These are phyloP conservation scores for Cercophora scortea DNA, from an alignment of 495 filamentous ascomycete species.

Conservation along the genomic window DNA sequence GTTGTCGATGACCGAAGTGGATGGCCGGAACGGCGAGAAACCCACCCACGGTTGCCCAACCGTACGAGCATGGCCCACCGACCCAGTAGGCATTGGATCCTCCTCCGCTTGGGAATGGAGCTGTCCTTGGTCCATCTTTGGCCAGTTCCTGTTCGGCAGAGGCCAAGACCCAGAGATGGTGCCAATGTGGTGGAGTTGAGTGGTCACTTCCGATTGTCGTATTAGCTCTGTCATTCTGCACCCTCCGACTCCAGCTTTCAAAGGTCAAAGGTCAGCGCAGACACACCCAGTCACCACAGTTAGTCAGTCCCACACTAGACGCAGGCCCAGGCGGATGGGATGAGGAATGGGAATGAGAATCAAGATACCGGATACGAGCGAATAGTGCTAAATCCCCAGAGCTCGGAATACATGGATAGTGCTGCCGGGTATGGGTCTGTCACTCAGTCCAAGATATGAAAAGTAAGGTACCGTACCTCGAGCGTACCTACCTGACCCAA, in stretches of 20 bases:
- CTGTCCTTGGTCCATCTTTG: neutral
- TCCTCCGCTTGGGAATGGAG: neutral
- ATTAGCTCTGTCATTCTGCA: neutral
- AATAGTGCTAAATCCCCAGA: neutral
- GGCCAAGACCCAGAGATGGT: neutral
- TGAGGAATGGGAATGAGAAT: neutral
- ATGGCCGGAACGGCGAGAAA: neutral
- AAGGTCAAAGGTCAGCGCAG: too few relatives aligned
- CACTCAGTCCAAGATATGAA: too few relatives aligned
- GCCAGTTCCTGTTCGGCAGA: neutral
- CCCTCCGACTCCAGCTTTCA: too few relatives aligned
- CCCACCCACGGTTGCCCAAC: too few relatives aligned
- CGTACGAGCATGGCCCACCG: neutral
- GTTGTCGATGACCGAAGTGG: too few relatives aligned
- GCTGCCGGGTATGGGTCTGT: too few relatives aligned
- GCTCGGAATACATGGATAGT: too few relatives aligned
- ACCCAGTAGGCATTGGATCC: neutral
- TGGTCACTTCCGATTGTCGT: slow-evolving; percentile 3
- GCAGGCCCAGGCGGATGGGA: neutral
- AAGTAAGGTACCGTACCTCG: too few relatives aligned
- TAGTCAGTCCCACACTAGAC: too few relatives aligned
- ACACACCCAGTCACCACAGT: too few relatives aligned
- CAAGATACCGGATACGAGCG: neutral
- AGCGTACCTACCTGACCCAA: too few relatives aligned
- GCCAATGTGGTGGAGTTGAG: slow-evolving; percentile 2